Conservation (phyloP, 2,329 filamentous ascomycete species). For the Beauveria sp. region DNA sequence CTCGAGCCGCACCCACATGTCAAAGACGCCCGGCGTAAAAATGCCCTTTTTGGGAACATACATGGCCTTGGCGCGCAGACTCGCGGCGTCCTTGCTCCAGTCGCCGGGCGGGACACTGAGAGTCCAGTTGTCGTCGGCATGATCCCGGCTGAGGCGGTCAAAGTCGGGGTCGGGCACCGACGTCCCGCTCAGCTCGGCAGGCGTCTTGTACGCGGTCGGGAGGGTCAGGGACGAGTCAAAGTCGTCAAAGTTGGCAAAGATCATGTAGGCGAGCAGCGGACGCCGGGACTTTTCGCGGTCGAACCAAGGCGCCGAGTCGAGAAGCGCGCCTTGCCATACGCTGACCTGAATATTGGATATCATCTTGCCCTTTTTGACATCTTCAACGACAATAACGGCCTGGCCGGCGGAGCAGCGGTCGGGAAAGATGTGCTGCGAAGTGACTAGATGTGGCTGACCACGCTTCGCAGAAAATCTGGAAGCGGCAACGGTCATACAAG, state of each 20-base stretch:
- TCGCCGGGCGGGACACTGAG: conserved; percentile 10
- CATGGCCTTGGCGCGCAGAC: neutral
- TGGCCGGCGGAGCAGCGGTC: conserved; percentile 25
- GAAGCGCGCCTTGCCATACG: conserved; percentile 27
- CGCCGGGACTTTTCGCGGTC: conserved; percentile 19
- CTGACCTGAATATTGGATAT: conserved; percentile 29
- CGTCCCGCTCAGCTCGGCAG: conserved; percentile 13
- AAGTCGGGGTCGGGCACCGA: conserved; percentile 15
- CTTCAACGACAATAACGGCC: conserved; percentile 25
- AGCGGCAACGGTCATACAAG: conserved; percentile 25
- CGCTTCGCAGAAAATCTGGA: conserved; percentile 16
- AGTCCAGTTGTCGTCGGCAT: conserved; percentile 16
- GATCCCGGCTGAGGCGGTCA: conserved; percentile 2
- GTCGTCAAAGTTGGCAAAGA: conserved; percentile 20
- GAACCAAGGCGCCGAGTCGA: conserved; percentile 22
- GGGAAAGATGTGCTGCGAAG: conserved; percentile 28
- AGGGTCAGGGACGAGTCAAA: conserved; percentile 23
- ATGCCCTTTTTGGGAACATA: conserved; percentile 2
- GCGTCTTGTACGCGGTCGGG: conserved; percentile 19
- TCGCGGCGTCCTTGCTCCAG: neutral
- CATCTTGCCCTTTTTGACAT: conserved; percentile 27
- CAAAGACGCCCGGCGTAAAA: conserved; percentile 21
- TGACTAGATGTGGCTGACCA: conserved; percentile 25
- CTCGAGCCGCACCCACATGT: conserved; percentile 57
- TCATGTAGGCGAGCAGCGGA: conserved; percentile 25